Base-by-base conservation (phyloP, 2,329 filamentous ascomycete species). In the Neurospora sp. region DNA sequence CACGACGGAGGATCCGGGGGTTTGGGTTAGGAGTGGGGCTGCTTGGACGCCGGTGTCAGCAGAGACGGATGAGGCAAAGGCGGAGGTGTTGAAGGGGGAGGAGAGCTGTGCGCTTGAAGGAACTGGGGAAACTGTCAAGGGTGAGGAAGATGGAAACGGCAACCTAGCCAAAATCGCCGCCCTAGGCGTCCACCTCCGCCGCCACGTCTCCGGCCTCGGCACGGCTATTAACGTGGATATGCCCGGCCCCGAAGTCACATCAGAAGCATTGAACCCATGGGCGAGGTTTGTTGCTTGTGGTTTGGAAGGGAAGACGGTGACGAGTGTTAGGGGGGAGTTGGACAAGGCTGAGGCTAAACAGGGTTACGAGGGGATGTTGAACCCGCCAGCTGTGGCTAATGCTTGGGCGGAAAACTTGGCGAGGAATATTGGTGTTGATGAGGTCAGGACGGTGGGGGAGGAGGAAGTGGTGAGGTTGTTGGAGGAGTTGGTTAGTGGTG, bases 201-300 rank as follows among this genome's bases (percentile, higher is more conserved):
- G 95, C 66, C 90, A 96, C 79, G 86, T 98, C 43, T 93, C 90
- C 33, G 92, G 90, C 72, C 91, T 96, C 79, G 96, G 96, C 7
- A 85, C 97, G 40, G 94, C 92, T 2, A 78, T 97, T 78, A 93
- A 97, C 83, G 81, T 93, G n/a, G 81, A 82, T 73, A 88, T 90
- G 70, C 87, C 92, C 1, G 80, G 68, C 73, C 68, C 87, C 68
- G 79, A 80, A 73, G 92, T 87, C 86, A 90, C 87, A 76, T 82
- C 86, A 33, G 74, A 73, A 67, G 1, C 17, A 9, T 9, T 72
- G 3, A 87, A 88, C 72, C 86, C 86, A 1, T 89, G 86, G 86
- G 79, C 79, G 62, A 85, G 94, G 72, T 97, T 98, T 78, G 90
- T 94, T n/a, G 91, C 93, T 15, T 98, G 95, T 83, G 96, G 96